Base-by-base conservation (phyloP, 1,284 basidiomycete genomes). In the Ganoderma lingzhi region DNA sequence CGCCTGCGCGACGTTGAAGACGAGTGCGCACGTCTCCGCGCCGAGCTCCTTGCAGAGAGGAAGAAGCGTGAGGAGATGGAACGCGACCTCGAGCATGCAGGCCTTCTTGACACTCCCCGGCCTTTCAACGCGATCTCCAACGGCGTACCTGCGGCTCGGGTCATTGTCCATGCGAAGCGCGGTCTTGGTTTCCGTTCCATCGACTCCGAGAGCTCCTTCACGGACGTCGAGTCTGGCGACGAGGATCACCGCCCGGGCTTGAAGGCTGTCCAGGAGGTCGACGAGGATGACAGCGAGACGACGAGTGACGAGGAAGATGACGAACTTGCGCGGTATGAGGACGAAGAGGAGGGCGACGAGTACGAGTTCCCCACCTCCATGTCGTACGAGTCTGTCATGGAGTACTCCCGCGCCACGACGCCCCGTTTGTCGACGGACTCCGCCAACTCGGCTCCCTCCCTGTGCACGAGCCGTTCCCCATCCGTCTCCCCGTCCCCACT, bases 281-380 rank as follows among this genome's bases (percentile, higher is more conserved):
- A 87, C 23, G 86, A 86, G 68, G 86, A 85, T 15, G 79, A 80
- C 37, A 76, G 74, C 51, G 72, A 77, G 64, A 76, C 75, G 62
- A 77, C 75, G 17, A 86, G 87, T 35, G 86, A 87, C 32, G 87
- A 90, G n/a, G 83, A 88, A 71, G 87, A 90, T 23, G 83, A 88
- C 71, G 88, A 83, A 37, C 80, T 93, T 32, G 86, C 84, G 55
- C 83, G 88, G 48, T 93, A 93, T 70, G 91, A 93, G 76, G 90
- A 92, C 68, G 90, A 91, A 71, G 89, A 90, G 32, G 92, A 92
- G 51, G 79, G 78, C n/a, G 82, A 83, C 65, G 78, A 77, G 55
- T 85, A 83, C 23, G 88, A 88, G 71, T 79, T 78, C 71, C 74
- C 76, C 23, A 70, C 74, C 14, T 76, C 76, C 8, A 90, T 89